A percentile compares a stretch with the other conserved stretches of the same genome.
Evolutionary conservation across 129 eudicot genomes (phyloP).

Genomic region (Gnaphalium uliginosum): DNA sequence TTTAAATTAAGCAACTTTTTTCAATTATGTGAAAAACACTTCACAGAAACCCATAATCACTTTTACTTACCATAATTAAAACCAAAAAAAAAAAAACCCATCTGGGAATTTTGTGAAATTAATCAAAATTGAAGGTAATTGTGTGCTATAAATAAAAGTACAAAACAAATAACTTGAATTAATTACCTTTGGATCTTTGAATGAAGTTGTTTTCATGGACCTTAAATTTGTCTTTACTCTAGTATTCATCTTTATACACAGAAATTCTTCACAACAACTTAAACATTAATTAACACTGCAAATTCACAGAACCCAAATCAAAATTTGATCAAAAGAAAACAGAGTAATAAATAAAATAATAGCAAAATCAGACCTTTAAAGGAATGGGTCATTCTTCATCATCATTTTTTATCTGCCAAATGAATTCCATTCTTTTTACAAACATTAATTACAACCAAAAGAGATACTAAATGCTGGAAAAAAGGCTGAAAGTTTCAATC

Average conservation of each 20-base stretch:
- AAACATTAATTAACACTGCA: conserved; percentile 44
- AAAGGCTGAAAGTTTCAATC: conserved; percentile 24
- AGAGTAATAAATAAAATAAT: conserved; percentile 25
- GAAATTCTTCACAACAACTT: conserved; percentile 13
- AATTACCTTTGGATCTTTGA: conserved; percentile 52
- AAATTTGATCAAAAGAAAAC: conserved; percentile 16
- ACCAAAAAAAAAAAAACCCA: not conserved
- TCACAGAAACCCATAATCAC: conserved; percentile 27
- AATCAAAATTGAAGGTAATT: not conserved
- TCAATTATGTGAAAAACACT: conserved; percentile 25
- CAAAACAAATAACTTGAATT: not conserved
- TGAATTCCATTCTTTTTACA: conserved; percentile 21
- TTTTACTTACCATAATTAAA: conserved; percentile 14
- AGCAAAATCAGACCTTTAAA: conserved; percentile 38
- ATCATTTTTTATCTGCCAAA: not conserved
- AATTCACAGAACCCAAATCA: conserved; percentile 14
- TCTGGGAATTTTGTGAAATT: not conserved
- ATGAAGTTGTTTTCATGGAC: conserved; percentile 53
- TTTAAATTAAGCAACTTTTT: conserved; percentile 34
- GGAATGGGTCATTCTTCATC: conserved; percentile 26
- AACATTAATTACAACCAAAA: conserved; percentile 34
- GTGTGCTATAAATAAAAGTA: not conserved
- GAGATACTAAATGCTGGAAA: conserved; percentile 28
- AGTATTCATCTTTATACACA: conserved; percentile 49
- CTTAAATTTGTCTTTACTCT: conserved; percentile 50